phyloP scores from a whole-genome alignment of 495 filamentous ascomycete species.

The Xylaria flabelliformis region DNA sequence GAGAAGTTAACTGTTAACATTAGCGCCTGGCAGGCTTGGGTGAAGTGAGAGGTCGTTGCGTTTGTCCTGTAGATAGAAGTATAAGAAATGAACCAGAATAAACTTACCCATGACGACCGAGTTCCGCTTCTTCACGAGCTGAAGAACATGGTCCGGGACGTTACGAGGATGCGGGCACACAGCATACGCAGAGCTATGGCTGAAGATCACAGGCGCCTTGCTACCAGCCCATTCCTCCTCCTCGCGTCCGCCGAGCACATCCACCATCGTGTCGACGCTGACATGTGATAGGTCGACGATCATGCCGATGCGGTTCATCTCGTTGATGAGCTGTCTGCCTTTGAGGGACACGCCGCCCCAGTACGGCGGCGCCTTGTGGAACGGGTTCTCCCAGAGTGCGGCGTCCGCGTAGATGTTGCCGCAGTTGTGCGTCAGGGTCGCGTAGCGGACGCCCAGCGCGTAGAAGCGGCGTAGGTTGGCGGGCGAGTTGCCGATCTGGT shows the following conservation, averaged over 20 bases:
- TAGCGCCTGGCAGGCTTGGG: slow-evolving; percentile 15
- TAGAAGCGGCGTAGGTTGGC: slow-evolving; percentile 77
- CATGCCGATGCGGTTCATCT: slow-evolving; percentile 86
- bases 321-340: slow-evolving; percentile 69
- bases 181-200: slow-evolving; percentile 69
- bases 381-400: slow-evolving; percentile 62
- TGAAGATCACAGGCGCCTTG: slow-evolving; percentile 75
- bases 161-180: slow-evolving; percentile 75
- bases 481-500: slow-evolving; percentile 90
- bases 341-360: slow-evolving; percentile 71
- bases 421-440: slow-evolving; percentile 92
- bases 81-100: not conserved
- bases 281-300: slow-evolving; percentile 77
- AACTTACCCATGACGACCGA: slow-evolving; percentile 70
- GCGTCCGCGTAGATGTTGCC: slow-evolving; percentile 90
- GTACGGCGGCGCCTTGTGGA: slow-evolving; percentile 54
- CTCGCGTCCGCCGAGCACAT: slow-evolving; percentile 60
- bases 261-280: slow-evolving; percentile 71
- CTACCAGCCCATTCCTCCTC: slow-evolving; percentile 53
- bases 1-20: slow-evolving; percentile 62
- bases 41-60: not conserved
- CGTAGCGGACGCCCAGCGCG: slow-evolving; percentile 84
- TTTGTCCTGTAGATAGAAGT: not conserved
- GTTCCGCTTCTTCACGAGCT: slow-evolving; percentile 63
- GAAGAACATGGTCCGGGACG: slow-evolving; percentile 73